Percentiles rank a stretch among this genome's conserved stretches.
These are phyloP conservation scores for Thermothelomyces thermophilus DNA, from an alignment of 2,329 filamentous ascomycete genomes.

Conservation along the genomic window DNA sequence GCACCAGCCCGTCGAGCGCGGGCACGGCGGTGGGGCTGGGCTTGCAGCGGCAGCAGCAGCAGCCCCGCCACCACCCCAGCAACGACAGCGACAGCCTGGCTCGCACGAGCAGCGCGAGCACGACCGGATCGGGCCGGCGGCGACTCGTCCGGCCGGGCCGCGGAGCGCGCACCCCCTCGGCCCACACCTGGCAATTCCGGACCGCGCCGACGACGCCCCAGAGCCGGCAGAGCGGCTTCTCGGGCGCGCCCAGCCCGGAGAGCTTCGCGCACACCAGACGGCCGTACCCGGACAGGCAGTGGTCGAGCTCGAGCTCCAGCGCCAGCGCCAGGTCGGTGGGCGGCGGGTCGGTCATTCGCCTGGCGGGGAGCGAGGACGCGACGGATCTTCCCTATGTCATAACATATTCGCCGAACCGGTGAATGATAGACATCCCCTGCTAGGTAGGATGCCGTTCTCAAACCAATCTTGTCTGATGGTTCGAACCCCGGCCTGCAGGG, in stretches of 20 bases:
- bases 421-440: not conserved
- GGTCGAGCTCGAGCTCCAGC: conserved; percentile 35
- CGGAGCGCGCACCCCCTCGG: conserved; percentile 35
- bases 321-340: conserved; percentile 30
- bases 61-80: not conserved
- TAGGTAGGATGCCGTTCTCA: no score
- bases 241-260: conserved; percentile 28
- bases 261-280: conserved; percentile 39
- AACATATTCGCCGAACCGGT: conserved; percentile 10
- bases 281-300: conserved; percentile 34
- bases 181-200: conserved; percentile 40
- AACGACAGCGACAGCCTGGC: conserved; percentile 12
- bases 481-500: no score
- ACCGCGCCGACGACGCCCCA: conserved; percentile 50
- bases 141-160: conserved; percentile 23
- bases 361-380: conserved; percentile 18
- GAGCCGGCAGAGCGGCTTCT: conserved; percentile 36
- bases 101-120: conserved; percentile 24
- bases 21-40: conserved; percentile 13
- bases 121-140: conserved; percentile 27
- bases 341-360: conserved; percentile 21
- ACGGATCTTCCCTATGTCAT: conserved; percentile 25
- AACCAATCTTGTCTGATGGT: no score
- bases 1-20: conserved; percentile 37
- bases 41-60: not conserved